Base-by-base conservation (phyloP, 2,329 filamentous ascomycete genomes). In the Cladosporium sp. region DNA sequence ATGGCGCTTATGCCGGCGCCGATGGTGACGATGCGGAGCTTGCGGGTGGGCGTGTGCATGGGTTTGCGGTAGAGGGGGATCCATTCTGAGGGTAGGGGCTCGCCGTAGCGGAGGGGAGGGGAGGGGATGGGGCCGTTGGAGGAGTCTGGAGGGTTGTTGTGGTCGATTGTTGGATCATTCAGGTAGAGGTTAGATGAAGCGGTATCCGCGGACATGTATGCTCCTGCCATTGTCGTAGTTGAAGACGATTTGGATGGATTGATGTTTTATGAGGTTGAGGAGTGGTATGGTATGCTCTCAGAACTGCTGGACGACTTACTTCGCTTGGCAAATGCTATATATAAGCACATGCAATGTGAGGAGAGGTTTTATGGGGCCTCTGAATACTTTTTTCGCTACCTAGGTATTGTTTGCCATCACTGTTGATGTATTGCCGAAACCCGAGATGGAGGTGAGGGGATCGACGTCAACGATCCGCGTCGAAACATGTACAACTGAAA, bases 1-100 rank as follows among this genome's bases (percentile, higher is more conserved):
- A 81, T 71, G 0, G 77, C 79, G 5, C 75, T 77, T 44, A 76
- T 72, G 14, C 75, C 74, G 16, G 74, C 76, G 18, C 76, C 76
- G 44, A 77, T 74, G 44, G 71, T 74, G 14, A 74, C 68, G 26
- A 75, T 71, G 37, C 66, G 62, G 16, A 76, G 66, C 62, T 72
- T 71, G 49, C 69, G 71, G 35, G 69, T 75, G 29, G 70, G 71
- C 1, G 70, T 75, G 26, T 70, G 70, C 66, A 76, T 67, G 3
- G 75, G 74, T 62, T 73, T 72, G 56, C 71, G 69, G 60, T 75
- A 75, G n/a, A 76, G 62, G 10, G 75, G 75, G 21, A 77, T 75
- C 73, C 75, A 76, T 53, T 65, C 67, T 52, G 65, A 23, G 28
- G 70, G 72, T 2, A 75, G 62, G 6, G 73, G 72, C 26, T 70